Evolutionary conservation across 1,139 yeast genomes (phyloP).

Genomic region (Scheffersomyces cryptocercus): DNA sequence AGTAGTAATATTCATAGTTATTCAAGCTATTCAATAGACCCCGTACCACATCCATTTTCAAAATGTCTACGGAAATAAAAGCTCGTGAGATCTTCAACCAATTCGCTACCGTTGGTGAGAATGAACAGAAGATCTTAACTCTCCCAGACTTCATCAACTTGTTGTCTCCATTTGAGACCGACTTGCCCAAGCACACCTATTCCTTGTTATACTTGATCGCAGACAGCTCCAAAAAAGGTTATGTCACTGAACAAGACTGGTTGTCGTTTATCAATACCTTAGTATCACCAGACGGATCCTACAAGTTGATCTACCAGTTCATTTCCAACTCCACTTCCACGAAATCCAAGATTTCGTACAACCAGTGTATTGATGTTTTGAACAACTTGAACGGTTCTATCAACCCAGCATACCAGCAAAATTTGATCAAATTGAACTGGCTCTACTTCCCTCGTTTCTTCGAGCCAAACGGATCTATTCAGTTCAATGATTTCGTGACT

Average conservation of each 20-base stretch:
- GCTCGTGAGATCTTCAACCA: constrained; percentile 44
- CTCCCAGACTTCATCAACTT: constrained; percentile 42
- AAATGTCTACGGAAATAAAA: constrained; percentile 23
- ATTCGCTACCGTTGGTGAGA: constrained; percentile 30
- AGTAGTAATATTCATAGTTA: too few species aligned
- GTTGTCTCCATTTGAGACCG: constrained; percentile 45
- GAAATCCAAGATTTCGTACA: constrained; percentile 27
- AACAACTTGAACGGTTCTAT: constrained; percentile 42
- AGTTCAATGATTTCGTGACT: constrained; percentile 42
- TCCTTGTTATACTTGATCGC: constrained; percentile 63
- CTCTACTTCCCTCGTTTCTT: constrained; percentile 43
- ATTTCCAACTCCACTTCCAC: constrained; percentile 8
- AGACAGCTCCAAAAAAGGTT: constrained; percentile 64
- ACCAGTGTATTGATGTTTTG: constrained; percentile 41
- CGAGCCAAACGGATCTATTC: constrained; percentile 41
- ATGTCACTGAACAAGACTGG: constrained; percentile 61
- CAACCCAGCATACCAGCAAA: constrained; percentile 45
- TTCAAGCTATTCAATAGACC: too few species aligned
- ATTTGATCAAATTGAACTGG: constrained; percentile 47
- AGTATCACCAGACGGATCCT: constrained; percentile 58
- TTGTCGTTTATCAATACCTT: constrained; percentile 55
- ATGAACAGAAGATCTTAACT: constrained; percentile 26
- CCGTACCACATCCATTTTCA: constrained; percentile 1
- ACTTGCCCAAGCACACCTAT: constrained; percentile 41
- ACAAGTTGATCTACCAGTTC: constrained; percentile 45